Base-by-base conservation (phyloP, 2,329 filamentous ascomycete genomes). In the Fusarium xyrophilum region DNA sequence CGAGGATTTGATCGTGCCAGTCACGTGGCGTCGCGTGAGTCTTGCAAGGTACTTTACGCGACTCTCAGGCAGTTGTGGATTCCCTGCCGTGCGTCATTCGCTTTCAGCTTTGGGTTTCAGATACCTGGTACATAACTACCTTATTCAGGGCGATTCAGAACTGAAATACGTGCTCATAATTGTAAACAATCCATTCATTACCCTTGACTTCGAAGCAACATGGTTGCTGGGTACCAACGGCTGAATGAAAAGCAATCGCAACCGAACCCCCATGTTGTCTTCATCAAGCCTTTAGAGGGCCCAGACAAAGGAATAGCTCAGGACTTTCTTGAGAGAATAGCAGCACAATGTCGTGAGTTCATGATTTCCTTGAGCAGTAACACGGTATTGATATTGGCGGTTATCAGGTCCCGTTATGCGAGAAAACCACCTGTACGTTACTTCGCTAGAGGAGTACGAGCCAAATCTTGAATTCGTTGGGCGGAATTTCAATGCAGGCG, bases 401-500 rank as follows among this genome's bases (percentile, higher is more conserved):
- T 27, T 10, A 7, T 6, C 14, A 87, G 86, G 86, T 27, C 93
- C 93, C 3, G 83, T 93, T 48, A 92, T 92, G 89, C 86, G 85
- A 71, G 84, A 87, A 42, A 81, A 92, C 68, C 81, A 87, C 73
- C 82, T 93, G 27, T 85, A 84, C 30, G 86, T 92, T 52, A 89
- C 86, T 76, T 86, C 89, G 3, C 83, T 97, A 0, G 93, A 96
- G 77, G 93, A 97, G 76, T 93, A 92, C 75, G 88, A 90, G 57
- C 88, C 91, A 3, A 97, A 97, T 73, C 82, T 82, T 42, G 92
- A 96, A 77, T 97, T 97, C 74, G 89, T 93, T 40, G 93, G 93
- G 6, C 91, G 93, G 57, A 96, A 97, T 76, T 96, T 97, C 83
- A 97, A 97, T 71, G 91, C 90, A 11, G 93, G 93, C 35, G 93